Evolutionary conservation across 179 eudicot species (phyloP), one percentile per base, ranked within the genome.

Genomic region (Drosera spatulata): DNA sequence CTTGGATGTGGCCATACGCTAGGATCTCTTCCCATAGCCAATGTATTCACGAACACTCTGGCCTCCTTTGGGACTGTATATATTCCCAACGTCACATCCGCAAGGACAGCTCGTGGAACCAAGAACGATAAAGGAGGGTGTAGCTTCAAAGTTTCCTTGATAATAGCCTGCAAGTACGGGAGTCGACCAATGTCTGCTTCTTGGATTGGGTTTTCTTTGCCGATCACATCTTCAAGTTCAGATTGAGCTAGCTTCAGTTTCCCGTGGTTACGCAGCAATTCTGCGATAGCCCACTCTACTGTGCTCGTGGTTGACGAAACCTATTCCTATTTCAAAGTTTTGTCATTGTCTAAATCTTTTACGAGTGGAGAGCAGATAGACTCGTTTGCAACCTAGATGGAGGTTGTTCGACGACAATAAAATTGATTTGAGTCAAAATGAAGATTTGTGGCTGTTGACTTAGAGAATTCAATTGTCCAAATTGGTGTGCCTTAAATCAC

Each of bases 1-100:
- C 15, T 39, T 1, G 75, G 55, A 37, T 69, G 57, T 1, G 47
- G 56, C 78, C 74, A 76, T n/a, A 11, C 8, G 5, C 9, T 37
- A 0, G 66, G 49, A 54, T 72, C 77, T 37, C 65, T 52, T 7
- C 62, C 71, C 45, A 76, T 65, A 0, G 74, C 68, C 80, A 77
- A 72, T 0, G 42, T 60, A 45, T 76, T 76, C 15, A 72, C 66
- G 0, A 72, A 45, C 6, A 55, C 67, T 15, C 64, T 66, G 10
- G 67, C 46, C n/a, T 65, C 38, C 60, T 65, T 68, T 6, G 73
- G 80, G 6, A 71, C 58, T 2, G 11, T 6, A 50, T 55, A 75
- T 33, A 58, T 62, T 5, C 42, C 6, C 0, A 75, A 50, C 55
- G 61, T 43, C 2, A 75, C 66, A 11, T 61, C 60, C 2, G 10